Evolutionary conservation across 2,329 filamentous ascomycete genomes (phyloP).

Genomic region (Beauveria rudraprayagi): DNA sequence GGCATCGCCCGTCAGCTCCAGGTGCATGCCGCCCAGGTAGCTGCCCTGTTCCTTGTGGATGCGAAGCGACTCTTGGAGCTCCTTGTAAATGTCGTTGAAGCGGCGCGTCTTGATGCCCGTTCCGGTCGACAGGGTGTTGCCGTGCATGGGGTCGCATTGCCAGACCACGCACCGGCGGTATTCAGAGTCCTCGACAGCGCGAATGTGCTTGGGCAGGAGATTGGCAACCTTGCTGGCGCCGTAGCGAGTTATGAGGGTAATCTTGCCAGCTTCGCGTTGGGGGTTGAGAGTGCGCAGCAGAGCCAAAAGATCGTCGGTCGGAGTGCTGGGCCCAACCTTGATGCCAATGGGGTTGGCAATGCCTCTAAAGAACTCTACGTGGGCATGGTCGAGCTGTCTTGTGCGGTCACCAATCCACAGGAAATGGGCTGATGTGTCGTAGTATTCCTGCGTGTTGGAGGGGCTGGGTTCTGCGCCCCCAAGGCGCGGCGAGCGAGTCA

Average conservation of each 20-base stretch:
- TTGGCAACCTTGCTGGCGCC: conserved; percentile 68
- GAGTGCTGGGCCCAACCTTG: conserved; percentile 87
- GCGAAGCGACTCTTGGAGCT: conserved; percentile 72
- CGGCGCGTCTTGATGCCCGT: conserved; percentile 84
- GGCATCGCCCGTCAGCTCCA: conserved; percentile 90
- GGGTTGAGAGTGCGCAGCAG: conserved; percentile 86
- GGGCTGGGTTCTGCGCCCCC: conserved; percentile 13
- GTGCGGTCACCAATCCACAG: conserved; percentile 98
- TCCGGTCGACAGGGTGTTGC: conserved; percentile 62
- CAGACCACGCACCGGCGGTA: conserved; percentile 65
- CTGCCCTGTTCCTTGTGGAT: conserved; percentile 80
- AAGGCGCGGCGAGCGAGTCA: conserved; percentile 16
- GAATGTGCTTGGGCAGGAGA: conserved; percentile 78
- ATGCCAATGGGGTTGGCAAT: conserved; percentile 94
- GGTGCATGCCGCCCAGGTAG: conserved; percentile 86
- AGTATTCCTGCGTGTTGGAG: conserved; percentile 55
- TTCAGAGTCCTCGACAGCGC: conserved; percentile 75
- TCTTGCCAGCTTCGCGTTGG: conserved; percentile 72
- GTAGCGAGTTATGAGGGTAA: conserved; percentile 94
- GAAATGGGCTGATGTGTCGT: conserved; percentile 93
- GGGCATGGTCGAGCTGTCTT: conserved; percentile 82
- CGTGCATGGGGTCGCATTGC: conserved; percentile 99
- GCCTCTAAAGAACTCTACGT: conserved; percentile 96
- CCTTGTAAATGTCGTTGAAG: conserved; percentile 82
- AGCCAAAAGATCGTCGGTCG: conserved; percentile 62